These are phyloP conservation scores for Hawksworthiomyces lignivorus DNA, from an alignment of 2,329 filamentous ascomycete species.

Conservation along the genomic window DNA sequence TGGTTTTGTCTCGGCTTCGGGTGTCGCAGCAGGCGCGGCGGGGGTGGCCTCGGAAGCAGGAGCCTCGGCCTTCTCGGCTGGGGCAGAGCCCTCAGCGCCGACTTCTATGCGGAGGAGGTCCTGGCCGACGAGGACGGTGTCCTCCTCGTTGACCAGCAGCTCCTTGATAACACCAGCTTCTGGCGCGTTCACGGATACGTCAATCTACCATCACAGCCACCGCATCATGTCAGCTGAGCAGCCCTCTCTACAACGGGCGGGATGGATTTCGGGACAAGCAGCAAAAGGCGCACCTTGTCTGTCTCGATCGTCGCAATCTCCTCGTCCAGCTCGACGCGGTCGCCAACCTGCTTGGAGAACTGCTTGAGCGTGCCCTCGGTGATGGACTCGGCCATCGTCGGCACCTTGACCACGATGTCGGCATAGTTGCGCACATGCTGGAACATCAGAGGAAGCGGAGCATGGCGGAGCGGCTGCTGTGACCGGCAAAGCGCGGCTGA, in stretches of 20 bases:
- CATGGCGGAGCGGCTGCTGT: constrained; percentile 35
- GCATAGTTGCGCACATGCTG: constrained; percentile 58
- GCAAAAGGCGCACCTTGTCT: constrained; percentile 64
- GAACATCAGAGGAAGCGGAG: constrained; percentile 43
- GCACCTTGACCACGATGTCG: constrained; percentile 84
- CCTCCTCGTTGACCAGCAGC: constrained; percentile 84
- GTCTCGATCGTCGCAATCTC: constrained; percentile 99
- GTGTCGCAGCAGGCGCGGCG: constrained; percentile 9
- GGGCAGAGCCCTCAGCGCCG: constrained; percentile 50
- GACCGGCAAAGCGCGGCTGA: constrained; percentile 24
- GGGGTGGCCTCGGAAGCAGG: constrained; percentile 31
- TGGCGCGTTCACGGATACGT: constrained; percentile 92
- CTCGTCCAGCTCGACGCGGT: constrained; percentile 91
- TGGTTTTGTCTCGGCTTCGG: constrained; percentile 39
- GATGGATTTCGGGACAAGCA: too few species aligned
- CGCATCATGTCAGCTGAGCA: background rate
- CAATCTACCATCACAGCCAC: constrained; percentile 64
- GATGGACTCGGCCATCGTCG: constrained; percentile 97
- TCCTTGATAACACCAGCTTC: constrained; percentile 88
- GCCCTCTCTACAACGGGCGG: too few species aligned
- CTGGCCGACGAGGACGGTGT: constrained; percentile 90
- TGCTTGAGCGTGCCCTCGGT: constrained; percentile 95
- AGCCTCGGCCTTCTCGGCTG: constrained; percentile 30
- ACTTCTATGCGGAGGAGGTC: constrained; percentile 79
- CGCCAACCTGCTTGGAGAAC: constrained; percentile 85